Evolutionary conservation across 345 rosid genomes (phyloP).

Genomic region (Stellera chamaejasme): DNA sequence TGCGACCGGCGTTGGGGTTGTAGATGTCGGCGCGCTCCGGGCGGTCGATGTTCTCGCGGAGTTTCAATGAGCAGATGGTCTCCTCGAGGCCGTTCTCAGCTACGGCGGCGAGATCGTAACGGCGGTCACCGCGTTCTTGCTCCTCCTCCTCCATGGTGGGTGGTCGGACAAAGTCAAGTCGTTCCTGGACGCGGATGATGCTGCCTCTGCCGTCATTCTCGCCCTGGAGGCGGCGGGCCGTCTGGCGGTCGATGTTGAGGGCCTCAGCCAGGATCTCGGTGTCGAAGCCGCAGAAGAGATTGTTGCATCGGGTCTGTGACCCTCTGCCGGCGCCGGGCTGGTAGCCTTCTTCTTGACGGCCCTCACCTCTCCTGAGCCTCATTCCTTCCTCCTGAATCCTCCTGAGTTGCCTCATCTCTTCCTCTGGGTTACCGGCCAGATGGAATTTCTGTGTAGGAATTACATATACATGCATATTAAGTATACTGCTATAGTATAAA

Average conservation of each 20-base stretch:
- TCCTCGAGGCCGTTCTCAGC: conserved; percentile 61
- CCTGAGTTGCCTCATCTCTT: conserved; percentile 19
- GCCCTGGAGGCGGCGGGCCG: conserved; percentile 40
- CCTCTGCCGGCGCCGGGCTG: neutral
- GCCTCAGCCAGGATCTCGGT: conserved; percentile 44
- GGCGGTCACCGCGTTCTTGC: conserved; percentile 16
- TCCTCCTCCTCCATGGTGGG: conserved; percentile 25
- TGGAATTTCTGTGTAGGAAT: conserved; percentile 35
- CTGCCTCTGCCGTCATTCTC: conserved; percentile 39
- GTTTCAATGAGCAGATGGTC: conserved; percentile 58
- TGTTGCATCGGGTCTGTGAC: conserved; percentile 26
- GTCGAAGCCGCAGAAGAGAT: conserved; percentile 47
- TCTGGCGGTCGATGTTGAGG: conserved; percentile 35
- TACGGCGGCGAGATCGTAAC: neutral
- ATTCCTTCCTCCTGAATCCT: neutral
- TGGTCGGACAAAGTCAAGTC: conserved; percentile 40
- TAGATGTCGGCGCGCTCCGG: conserved; percentile 51
- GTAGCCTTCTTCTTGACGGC: neutral
- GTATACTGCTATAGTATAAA: no score
- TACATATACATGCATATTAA: no score
- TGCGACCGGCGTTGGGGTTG: conserved; percentile 46
- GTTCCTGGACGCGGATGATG: conserved; percentile 46
- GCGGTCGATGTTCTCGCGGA: conserved; percentile 51
- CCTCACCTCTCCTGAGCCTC: conserved; percentile 13
- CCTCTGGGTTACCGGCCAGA: conserved; percentile 62